Evolutionary conservation across 352 stramenopile species (phyloP).

Genomic region (Phytophthora meadii): DNA sequence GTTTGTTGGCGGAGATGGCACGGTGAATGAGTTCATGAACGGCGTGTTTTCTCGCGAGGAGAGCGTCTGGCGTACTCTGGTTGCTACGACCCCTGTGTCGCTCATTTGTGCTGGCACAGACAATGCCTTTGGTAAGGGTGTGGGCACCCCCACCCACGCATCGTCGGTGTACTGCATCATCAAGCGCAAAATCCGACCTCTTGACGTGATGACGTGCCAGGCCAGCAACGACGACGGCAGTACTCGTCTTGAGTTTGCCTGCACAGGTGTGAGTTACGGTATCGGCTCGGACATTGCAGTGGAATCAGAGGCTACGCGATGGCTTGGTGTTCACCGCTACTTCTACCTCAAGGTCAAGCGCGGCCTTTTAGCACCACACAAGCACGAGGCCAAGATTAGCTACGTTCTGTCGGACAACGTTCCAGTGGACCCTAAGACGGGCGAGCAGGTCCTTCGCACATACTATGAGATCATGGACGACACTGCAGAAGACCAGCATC

Average conservation of each 20-base stretch:
- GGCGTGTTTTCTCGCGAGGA: conserved; percentile 76
- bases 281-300: conserved; percentile 79
- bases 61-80: conserved; percentile 71
- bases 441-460: conserved; percentile 66
- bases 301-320: conserved; percentile 76
- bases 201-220: conserved; percentile 74
- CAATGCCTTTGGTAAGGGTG: conserved; percentile 80
- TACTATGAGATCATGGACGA: conserved; percentile 79
- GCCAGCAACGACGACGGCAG: conserved; percentile 52
- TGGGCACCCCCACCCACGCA: conserved; percentile 70
- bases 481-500: conserved; percentile 65
- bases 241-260: conserved; percentile 71
- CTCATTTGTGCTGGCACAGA: conserved; percentile 76
- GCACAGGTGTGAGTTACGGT: conserved; percentile 77
- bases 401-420: conserved; percentile 75
- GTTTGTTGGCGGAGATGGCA: conserved; percentile 81
- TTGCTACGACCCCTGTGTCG: conserved; percentile 76
- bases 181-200: conserved; percentile 80
- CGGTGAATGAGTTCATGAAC: conserved; percentile 89
- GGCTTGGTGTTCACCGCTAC: conserved; percentile 77
- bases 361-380: conserved; percentile 54
- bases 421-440: conserved; percentile 46
- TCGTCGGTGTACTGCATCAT: conserved; percentile 81
- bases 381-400: conserved; percentile 67
- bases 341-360: conserved; percentile 79